phyloP scores from a whole-genome alignment of 2,329 filamentous ascomycete genomes.

The Pseudocercospora fijiensis region DNA sequence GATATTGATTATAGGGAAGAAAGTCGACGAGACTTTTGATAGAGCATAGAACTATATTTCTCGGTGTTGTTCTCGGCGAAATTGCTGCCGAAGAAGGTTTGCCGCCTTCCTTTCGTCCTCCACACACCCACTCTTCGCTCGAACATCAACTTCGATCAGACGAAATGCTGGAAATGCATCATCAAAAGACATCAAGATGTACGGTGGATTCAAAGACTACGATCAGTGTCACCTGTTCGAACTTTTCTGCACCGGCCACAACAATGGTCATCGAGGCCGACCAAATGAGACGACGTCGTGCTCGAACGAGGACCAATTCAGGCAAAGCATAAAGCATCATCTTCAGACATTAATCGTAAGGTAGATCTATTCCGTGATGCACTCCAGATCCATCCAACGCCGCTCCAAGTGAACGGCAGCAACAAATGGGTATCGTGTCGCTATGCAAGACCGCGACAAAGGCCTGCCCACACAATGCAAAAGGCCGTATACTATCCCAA shows the following conservation, averaged over 20 bases:
- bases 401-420: neutral
- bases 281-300: too few species aligned
- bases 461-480: constrained; percentile 5
- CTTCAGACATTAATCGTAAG: constrained; percentile 6
- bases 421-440: constrained; percentile 15
- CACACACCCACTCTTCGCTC: neutral
- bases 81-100: neutral
- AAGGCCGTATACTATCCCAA: neutral
- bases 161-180: neutral
- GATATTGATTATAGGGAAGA: too few species aligned
- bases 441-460: constrained; percentile 7
- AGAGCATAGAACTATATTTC: neutral
- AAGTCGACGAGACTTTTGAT: too few species aligned
- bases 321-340: neutral
- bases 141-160: neutral
- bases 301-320: neutral
- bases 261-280: too few species aligned
- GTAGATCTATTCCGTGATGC: neutral
- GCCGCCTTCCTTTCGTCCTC: neutral
- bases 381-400: neutral
- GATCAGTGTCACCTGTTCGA: neutral
- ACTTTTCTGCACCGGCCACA: neutral
- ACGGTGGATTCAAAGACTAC: neutral
- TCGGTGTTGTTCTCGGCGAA: constrained; percentile 1
- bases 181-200: neutral